A percentile compares a stretch with the other conserved stretches of the same genome.
These are phyloP conservation scores for Xerocomellus chrysenteron DNA, from an alignment of 768 basidiomycete species.

Conservation along the genomic window DNA sequence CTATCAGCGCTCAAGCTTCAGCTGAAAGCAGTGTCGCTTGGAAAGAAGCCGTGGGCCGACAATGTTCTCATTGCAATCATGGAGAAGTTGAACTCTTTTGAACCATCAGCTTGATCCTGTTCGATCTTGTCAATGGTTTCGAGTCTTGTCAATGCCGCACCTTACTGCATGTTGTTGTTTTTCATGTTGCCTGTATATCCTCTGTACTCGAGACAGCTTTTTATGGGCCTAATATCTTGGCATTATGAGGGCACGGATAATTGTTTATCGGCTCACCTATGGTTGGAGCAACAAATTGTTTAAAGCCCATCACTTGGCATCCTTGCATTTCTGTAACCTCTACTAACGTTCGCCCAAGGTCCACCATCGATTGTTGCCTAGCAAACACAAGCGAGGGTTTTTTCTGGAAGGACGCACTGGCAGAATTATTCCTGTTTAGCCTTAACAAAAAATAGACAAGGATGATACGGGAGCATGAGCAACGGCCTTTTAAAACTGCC, in stretches of 20 bases:
- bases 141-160: not conserved
- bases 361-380: not conserved
- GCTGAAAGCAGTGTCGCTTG: conserved; percentile 20
- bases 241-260: no score
- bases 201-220: not conserved
- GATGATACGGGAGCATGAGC: not conserved
- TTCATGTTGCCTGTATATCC: not conserved
- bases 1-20: conserved; percentile 21
- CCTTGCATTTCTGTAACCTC: not conserved
- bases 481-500: not conserved
- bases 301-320: not conserved
- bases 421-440: not conserved
- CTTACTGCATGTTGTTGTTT: not conserved
- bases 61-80: conserved; percentile 24
- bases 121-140: not conserved
- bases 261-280: no score
- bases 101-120: not conserved
- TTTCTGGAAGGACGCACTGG: not conserved
- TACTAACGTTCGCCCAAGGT: not conserved
- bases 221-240: no score
- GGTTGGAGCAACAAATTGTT: not conserved
- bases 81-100: conserved; percentile 19
- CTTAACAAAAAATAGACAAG: not conserved
- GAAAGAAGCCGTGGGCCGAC: conserved; percentile 28
- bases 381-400: not conserved